A percentile compares a stretch with the other conserved stretches of the same genome.
These are phyloP conservation scores for Schwanniomyces polymorphus DNA, from an alignment of 805 yeast genomes.

Conservation along the genomic window DNA sequence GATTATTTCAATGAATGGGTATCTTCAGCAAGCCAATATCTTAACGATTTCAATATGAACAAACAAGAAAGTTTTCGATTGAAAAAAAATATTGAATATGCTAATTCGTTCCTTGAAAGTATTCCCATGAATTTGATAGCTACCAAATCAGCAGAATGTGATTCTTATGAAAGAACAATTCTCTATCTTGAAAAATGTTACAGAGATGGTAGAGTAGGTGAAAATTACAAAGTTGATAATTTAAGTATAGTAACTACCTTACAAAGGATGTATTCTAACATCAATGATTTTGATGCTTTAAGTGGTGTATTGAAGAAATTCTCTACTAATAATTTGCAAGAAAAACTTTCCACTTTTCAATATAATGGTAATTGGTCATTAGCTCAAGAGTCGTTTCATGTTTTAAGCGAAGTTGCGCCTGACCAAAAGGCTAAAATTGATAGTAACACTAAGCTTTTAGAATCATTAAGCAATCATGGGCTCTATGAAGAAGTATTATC, in stretches of 20 bases:
- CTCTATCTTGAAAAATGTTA: slow-evolving; percentile 79
- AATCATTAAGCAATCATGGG: slow-evolving; percentile 75
- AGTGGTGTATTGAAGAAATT: slow-evolving; percentile 80
- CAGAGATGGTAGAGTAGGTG: slow-evolving; percentile 34
- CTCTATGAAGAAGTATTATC: slow-evolving; percentile 65
- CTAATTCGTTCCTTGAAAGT: slow-evolving; percentile 47
- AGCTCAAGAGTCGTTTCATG: slow-evolving; percentile 82
- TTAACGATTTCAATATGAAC: slow-evolving; percentile 21
- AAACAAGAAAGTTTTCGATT: slow-evolving; percentile 16
- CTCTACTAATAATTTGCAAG: slow-evolving; percentile 67
- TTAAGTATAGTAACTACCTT: slow-evolving; percentile 48
- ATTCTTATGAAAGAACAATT: slow-evolving; percentile 83
- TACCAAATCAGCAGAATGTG: slow-evolving; percentile 75
- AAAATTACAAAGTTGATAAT: slow-evolving; percentile 26
- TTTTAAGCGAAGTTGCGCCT: slow-evolving; percentile 47
- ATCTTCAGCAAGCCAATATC: slow-evolving; percentile 35
- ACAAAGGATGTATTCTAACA: slow-evolving; percentile 80
- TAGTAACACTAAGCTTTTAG: slow-evolving; percentile 57
- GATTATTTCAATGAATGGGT: slow-evolving; percentile 85
- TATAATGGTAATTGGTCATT: slow-evolving; percentile 84
- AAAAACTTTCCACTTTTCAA: slow-evolving; percentile 77
- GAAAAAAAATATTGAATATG: slow-evolving; percentile 29
- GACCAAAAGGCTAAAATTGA: slow-evolving; percentile 20
- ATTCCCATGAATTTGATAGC: slow-evolving; percentile 76
- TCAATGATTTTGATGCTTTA: slow-evolving; percentile 87